These are phyloP conservation scores for Cadophora gregata DNA, from an alignment of 2,329 filamentous ascomycete genomes.

Conservation along the genomic window DNA sequence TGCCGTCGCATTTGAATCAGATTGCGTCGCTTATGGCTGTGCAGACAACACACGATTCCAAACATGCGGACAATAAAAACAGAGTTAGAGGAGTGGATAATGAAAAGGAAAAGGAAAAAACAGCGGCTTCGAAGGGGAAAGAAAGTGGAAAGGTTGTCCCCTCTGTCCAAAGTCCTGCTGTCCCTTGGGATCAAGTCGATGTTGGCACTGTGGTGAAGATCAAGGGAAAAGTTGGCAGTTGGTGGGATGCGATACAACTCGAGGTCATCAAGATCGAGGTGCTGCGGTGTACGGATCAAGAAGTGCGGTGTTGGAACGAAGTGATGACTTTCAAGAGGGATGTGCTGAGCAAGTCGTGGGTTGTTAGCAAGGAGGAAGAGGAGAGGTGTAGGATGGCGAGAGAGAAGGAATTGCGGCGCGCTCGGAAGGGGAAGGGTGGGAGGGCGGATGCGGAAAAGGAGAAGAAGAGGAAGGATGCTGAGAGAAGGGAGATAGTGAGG, in stretches of 20 bases:
- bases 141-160: slow-evolving; percentile 57
- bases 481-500: slow-evolving; percentile 18
- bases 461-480: slow-evolving; percentile 21
- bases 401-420: slow-evolving; percentile 27
- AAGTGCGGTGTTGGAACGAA: slow-evolving; percentile 66
- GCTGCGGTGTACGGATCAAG: slow-evolving; percentile 59
- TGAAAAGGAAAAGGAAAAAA: slow-evolving; percentile 37
- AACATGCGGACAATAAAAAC: neutral
- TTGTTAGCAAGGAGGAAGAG: slow-evolving; percentile 56
- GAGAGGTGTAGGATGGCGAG: slow-evolving; percentile 49
- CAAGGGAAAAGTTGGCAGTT: slow-evolving; percentile 58
- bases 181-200: slow-evolving; percentile 47
- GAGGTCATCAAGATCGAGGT: slow-evolving; percentile 56
- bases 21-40: slow-evolving; percentile 15
- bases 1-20: slow-evolving; percentile 25
- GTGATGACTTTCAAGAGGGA: slow-evolving; percentile 55
- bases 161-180: slow-evolving; percentile 52
- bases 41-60: neutral
- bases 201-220: slow-evolving; percentile 63
- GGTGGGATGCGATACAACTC: slow-evolving; percentile 57
- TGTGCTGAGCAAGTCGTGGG: slow-evolving; percentile 60
- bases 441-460: slow-evolving; percentile 33
- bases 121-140: slow-evolving; percentile 8
- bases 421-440: slow-evolving; percentile 16
- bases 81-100: neutral